Percentiles rank a stretch among this genome's conserved stretches.
Evolutionary conservation across 257 asterid species (phyloP).

Genomic region (Lycium barbarum): DNA sequence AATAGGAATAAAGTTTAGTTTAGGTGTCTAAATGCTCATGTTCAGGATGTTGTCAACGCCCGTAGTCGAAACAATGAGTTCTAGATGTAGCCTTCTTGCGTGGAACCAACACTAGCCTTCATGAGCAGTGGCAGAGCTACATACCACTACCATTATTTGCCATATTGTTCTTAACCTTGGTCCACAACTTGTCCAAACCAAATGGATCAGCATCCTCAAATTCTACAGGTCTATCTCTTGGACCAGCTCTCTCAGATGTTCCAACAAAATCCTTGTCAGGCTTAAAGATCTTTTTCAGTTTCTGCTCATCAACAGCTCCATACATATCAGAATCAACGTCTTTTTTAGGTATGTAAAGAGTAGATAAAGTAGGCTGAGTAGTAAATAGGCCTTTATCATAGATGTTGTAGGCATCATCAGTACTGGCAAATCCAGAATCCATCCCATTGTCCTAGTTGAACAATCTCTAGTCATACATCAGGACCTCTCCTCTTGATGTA

Average conservation of each 20-base stretch:
- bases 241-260: conserved; percentile 69
- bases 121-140: conserved; percentile 34
- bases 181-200: conserved; percentile 85
- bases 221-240: conserved; percentile 78
- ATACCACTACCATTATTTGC: conserved; percentile 69
- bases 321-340: conserved; percentile 80
- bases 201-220: conserved; percentile 88
- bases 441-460: conserved; percentile 93
- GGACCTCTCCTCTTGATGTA: conserved; percentile 62
- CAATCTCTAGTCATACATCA: conserved; percentile 78
- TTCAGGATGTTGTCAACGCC: too few relatives aligned
- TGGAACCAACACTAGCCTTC: conserved; percentile 60
- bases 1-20: too few relatives aligned
- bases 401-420: conserved; percentile 76
- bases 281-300: conserved; percentile 79
- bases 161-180: conserved; percentile 86
- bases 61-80: too few relatives aligned
- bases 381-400: conserved; percentile 84
- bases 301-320: conserved; percentile 85
- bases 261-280: conserved; percentile 78
- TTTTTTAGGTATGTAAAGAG: conserved; percentile 84
- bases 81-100: too few relatives aligned
- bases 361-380: conserved; percentile 71
- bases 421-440: conserved; percentile 81
- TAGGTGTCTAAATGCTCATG: too few relatives aligned